Percentiles rank a stretch among this genome's conserved stretches.
phyloP scores from a whole-genome alignment of 805 yeast species.

The Suhomyces vadensis region DNA sequence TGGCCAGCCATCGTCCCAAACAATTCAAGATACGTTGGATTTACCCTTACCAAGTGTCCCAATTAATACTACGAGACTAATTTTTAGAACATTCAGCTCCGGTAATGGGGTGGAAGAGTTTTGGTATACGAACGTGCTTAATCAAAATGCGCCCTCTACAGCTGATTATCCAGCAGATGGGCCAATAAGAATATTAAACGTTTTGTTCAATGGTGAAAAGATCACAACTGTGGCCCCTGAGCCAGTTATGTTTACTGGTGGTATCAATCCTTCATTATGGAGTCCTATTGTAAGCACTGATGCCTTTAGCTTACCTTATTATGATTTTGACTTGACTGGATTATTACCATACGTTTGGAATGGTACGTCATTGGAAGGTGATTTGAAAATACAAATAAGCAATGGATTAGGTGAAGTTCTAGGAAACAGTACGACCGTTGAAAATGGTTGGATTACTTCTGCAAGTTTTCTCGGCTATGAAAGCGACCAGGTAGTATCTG shows the following conservation, averaged over 20 bases:
- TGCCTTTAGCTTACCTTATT: constrained; percentile 72
- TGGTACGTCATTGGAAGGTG: constrained; percentile 20
- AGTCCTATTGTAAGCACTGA: constrained; percentile 71
- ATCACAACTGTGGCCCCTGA: constrained; percentile 66
- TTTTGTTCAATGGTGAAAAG: constrained; percentile 57
- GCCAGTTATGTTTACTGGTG: constrained; percentile 80
- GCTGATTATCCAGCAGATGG: constrained; percentile 60
- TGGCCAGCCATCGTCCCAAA: neutral
- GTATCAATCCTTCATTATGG: constrained; percentile 80
- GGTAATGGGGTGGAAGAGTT: constrained; percentile 84
- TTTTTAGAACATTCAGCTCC: constrained; percentile 60
- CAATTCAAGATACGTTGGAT: constrained; percentile 28
- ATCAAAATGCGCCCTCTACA: constrained; percentile 37
- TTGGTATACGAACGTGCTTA: constrained; percentile 71
- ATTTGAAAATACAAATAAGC: constrained; percentile 49
- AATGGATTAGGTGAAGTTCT: constrained; percentile 48
- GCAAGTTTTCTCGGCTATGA: constrained; percentile 61
- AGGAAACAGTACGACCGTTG: constrained; percentile 26
- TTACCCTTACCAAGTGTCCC: constrained; percentile 48
- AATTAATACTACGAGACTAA: constrained; percentile 59
- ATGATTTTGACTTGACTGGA: constrained; percentile 70
- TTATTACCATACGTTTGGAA: constrained; percentile 69
- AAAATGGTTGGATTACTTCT: constrained; percentile 61
- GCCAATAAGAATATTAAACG: constrained; percentile 66
- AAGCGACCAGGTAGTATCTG: constrained; percentile 36